Evolutionary conservation across 2,329 filamentous ascomycete species (phyloP), one percentile per base, ranked within the genome.

Genomic region (Zasmidium citrigriseum): DNA sequence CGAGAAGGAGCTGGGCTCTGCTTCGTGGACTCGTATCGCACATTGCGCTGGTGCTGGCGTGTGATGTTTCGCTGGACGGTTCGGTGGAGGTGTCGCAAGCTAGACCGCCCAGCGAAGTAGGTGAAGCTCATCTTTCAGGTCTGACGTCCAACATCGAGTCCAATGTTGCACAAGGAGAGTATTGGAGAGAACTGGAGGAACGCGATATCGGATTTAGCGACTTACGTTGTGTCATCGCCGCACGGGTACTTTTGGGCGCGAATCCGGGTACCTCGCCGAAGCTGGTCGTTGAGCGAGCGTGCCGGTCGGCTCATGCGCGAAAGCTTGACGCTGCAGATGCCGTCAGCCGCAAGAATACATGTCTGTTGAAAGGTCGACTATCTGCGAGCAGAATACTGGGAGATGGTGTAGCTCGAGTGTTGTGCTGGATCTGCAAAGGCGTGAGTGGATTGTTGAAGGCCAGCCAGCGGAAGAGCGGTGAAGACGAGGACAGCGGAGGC

Each of bases 61-160:
- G 63, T 45, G 46, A 72, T 64, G 57, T 71, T 72, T 58, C 70
- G 67, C 57, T 72, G 65, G 54, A 70, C 69, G 57, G 65, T 66
- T 51, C 66, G 64, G 58, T 73, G 70, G n/a, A 73, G 67, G 29
- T 65, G 65, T 18, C 65, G 65, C 20, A 72, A 24, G 20, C 63
- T 71, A 18, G 65, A 62, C 59, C 68, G 67, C 57, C 66, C 64
- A 58, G 64, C 59, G 59, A 72, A 60, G 52, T 61, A 63, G 29
- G 63, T 52, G 24, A 65, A 55, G 52, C 62, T 70, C 69, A 71
- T 71, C 29, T 56, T 63, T 59, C 22, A 9, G 54, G 54, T 34
- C 25, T 48, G 41, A 55, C 52, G 25, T n/a, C 34, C 7, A n/a
- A 41, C 34, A 41, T 41, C 18, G 34, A 16, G 14, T n/a, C 34